These are phyloP conservation scores for Fraxinus excelsior DNA, from an alignment of 257 asterid genomes.

Conservation along the genomic window DNA sequence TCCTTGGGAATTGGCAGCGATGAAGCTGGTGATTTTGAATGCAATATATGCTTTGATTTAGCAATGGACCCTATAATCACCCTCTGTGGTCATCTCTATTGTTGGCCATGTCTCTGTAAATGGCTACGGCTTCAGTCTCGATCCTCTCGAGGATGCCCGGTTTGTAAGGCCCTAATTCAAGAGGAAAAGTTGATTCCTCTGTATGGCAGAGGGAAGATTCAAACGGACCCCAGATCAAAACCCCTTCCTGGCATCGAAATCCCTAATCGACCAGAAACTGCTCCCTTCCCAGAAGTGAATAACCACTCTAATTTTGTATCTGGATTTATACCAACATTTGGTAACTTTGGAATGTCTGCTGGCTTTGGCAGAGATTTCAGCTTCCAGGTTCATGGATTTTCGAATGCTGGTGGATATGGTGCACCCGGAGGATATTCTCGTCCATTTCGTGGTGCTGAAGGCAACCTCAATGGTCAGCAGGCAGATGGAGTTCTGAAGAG, in stretches of 20 bases:
- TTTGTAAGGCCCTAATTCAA: constrained; percentile 57
- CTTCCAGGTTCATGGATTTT: constrained; percentile 50
- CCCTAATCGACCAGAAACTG: constrained; percentile 61
- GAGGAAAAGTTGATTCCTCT: constrained; percentile 71
- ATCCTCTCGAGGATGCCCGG: constrained; percentile 50
- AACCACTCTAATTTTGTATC: constrained; percentile 34
- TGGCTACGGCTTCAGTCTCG: constrained; percentile 53
- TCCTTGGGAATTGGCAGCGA: constrained; percentile 26
- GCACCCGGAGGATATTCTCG: constrained; percentile 35
- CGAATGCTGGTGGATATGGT: constrained; percentile 21
- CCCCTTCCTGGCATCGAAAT: constrained; percentile 69
- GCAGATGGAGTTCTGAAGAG: constrained; percentile 49
- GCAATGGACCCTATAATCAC: constrained; percentile 58
- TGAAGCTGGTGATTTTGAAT: constrained; percentile 54
- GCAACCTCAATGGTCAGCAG: constrained; percentile 21
- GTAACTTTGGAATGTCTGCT: constrained; percentile 54
- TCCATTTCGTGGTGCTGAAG: constrained; percentile 30
- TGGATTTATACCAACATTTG: constrained; percentile 58
- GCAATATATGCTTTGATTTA: constrained; percentile 59
- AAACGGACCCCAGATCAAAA: constrained; percentile 64
- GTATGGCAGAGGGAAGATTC: constrained; percentile 64
- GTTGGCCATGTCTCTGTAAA: constrained; percentile 60
- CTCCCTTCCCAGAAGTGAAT: constrained; percentile 33
- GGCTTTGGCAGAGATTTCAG: constrained; percentile 63
- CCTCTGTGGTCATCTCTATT: constrained; percentile 57